Conservation (phyloP, 2,329 filamentous ascomycete species). For the Clarireedia paspali region DNA sequence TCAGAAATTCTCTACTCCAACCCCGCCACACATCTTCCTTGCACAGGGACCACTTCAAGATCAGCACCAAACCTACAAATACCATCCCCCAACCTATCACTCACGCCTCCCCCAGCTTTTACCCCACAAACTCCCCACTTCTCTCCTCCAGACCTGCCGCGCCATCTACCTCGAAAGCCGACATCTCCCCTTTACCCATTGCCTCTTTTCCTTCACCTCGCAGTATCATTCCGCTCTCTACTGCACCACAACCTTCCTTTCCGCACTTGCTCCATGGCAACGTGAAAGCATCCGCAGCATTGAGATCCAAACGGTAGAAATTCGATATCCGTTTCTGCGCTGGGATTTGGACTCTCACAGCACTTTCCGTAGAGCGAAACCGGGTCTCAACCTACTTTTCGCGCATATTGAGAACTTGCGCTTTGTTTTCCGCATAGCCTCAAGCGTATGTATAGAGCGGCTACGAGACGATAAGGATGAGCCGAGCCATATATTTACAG, state of each 20-base stretch:
- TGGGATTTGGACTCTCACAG: no score
- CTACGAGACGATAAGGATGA: neutral
- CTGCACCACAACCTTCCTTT: neutral
- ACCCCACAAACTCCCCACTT: slow-evolving; percentile 32
- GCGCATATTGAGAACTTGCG: neutral
- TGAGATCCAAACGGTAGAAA: neutral
- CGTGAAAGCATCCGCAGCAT: neutral
- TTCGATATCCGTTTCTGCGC: no score
- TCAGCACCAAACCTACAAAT: slow-evolving; percentile 29
- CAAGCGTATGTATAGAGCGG: no score
- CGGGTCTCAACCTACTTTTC: no score
- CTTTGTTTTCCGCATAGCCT: neutral
- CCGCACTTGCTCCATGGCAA: neutral
- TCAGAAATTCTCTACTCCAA: slow-evolving; percentile 33
- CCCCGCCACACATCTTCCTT: slow-evolving; percentile 16
- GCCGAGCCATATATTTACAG: neutral
- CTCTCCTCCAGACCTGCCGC: slow-evolving; percentile 32
- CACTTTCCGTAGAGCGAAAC: no score
- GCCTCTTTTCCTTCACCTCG: slow-evolving; percentile 41
- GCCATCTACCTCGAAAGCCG: slow-evolving; percentile 38
- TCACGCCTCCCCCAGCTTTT: neutral
- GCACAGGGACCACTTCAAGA: neutral
- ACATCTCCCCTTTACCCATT: slow-evolving; percentile 33
- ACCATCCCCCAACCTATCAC: slow-evolving; percentile 29
- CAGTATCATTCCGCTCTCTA: slow-evolving; percentile 29